phyloP scores from a whole-genome alignment of 2,329 filamentous ascomycete species.

The Aspergillus terreus region DNA sequence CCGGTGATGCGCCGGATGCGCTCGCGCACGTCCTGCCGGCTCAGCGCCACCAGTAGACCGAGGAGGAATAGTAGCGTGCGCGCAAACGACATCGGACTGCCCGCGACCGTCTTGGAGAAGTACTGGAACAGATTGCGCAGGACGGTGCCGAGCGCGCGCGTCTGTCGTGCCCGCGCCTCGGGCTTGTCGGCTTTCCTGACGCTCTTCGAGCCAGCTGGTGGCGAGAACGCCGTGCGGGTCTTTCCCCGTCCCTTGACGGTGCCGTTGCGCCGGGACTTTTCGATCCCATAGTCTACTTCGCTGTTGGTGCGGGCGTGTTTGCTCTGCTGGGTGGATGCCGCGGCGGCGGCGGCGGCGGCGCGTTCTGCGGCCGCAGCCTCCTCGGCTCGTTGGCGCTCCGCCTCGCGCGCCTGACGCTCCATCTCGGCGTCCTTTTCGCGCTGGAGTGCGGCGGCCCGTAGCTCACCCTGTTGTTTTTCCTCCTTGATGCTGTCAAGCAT shows the following conservation, averaged over 20 bases:
- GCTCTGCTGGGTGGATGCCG: conserved; percentile 19
- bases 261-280: conserved; percentile 47
- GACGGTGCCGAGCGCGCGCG: conserved; percentile 42
- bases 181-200: conserved; percentile 37
- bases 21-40: conserved; percentile 70
- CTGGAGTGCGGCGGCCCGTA: conserved; percentile 60
- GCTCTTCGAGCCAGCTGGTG: conserved; percentile 30
- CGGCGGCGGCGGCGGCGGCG: not conserved
- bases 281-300: conserved; percentile 68
- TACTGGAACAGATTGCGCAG: conserved; percentile 50
- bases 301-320: conserved; percentile 54
- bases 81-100: conserved; percentile 54
- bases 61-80: conserved; percentile 73
- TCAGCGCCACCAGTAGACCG: conserved; percentile 72
- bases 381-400: conserved; percentile 39
- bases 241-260: conserved; percentile 25
- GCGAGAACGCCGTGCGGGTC: conserved; percentile 31
- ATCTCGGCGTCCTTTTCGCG: conserved; percentile 57
- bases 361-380: conserved; percentile 40
- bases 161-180: conserved; percentile 32
- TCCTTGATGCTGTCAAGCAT: conserved; percentile 80
- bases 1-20: conserved; percentile 66
- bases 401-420: conserved; percentile 43
- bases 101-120: conserved; percentile 49
- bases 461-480: conserved; percentile 71